A percentile compares a stretch with the other conserved stretches of the same genome.
Evolutionary conservation across 2,329 filamentous ascomycete genomes (phyloP).

Genomic region (Paracorniculantispora psalliotae): DNA sequence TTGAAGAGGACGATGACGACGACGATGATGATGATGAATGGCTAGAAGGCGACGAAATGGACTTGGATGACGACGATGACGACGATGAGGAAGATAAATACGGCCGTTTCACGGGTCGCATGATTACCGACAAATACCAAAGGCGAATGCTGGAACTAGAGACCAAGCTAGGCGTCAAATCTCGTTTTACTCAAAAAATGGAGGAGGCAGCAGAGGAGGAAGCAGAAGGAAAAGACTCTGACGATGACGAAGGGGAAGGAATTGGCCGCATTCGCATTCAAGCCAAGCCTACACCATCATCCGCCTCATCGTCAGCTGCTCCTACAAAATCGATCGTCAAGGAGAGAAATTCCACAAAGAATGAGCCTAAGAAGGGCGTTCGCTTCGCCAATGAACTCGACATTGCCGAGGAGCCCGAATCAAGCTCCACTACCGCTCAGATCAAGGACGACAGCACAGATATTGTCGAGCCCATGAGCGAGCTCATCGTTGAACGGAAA

Average conservation of each 20-base stretch:
- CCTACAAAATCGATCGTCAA: conserved; percentile 31
- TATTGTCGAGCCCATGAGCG: conserved; percentile 44
- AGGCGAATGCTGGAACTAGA: conserved; percentile 83
- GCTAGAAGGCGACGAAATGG: conserved; percentile 47
- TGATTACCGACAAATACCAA: conserved; percentile 70
- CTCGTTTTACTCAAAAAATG: conserved; percentile 47
- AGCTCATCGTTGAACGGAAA: conserved; percentile 45
- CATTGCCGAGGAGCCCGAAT: conserved; percentile 47
- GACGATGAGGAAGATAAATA: conserved; percentile 71
- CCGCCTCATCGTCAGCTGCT: conserved; percentile 15
- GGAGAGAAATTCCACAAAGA: conserved; percentile 21
- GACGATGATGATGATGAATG: conserved; percentile 49
- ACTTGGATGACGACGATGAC: conserved; percentile 48
- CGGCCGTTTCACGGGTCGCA: conserved; percentile 64
- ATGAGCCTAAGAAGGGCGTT: conserved; percentile 60
- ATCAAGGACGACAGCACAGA: conserved; percentile 24
- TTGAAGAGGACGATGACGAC: conserved; percentile 65
- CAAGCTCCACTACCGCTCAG: conserved; percentile 15
- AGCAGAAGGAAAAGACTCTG: conserved; percentile 32
- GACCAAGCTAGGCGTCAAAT: conserved; percentile 61
- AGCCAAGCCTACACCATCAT: conserved; percentile 18
- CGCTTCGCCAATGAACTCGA: conserved; percentile 74
- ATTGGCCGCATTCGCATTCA: conserved; percentile 51
- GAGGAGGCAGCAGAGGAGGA: conserved; percentile 48
- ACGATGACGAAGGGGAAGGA: conserved; percentile 41